Base-by-base conservation (phyloP, 2,329 filamentous ascomycete genomes). In the Westerdykella sp. region DNA sequence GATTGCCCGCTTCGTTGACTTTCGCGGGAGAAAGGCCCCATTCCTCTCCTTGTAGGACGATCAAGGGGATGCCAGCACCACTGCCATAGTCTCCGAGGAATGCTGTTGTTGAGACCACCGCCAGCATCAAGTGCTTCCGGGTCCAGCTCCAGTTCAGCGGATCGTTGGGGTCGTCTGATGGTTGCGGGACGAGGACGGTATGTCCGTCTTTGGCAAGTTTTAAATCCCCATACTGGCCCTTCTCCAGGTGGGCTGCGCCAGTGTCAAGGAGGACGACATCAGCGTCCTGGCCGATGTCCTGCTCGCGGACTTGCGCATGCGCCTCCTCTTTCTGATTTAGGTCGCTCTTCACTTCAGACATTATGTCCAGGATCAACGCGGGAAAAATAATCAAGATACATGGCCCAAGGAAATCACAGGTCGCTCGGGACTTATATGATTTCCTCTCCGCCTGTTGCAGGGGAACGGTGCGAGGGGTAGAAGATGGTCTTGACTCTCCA, bases 101-200 rank as follows among this genome's bases (percentile, higher is more conserved):
- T 1, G 73, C 71, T 1, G 67, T 66, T 14, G 69, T 59, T 11
- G 71, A 68, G 3, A 78, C 61, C n/a, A 75, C 66, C n/a, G 71
- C 61, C 1, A 79, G 60, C 23, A 75, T 69, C 13, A 69, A 34
- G 44, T 73, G 69, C 54, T 80, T 80, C 63, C 70, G 73, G 40
- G 55, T 44, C 42, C 66, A 63, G 22, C 59, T 64, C 77, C 76
- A 80, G 54, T 79, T 79, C 34, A 79, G 57, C 0, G 76, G 76
- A 48, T 79, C 76, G 34, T 73, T 62, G 1, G 71, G 68, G 40
- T 76, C 70, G 31, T 55, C 70, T 42, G 69, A 73, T 0, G 76
- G 76, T 55, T 79, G 75, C 2, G 76, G 77, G 16, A 78, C 75
- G 38, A 79, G 66, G 13, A 77, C 70, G 2, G 71, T 73, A 35